A percentile compares a stretch with the other conserved stretches of the same genome.
Evolutionary conservation across 2,329 filamentous ascomycete species (phyloP).

Genomic region (Ascosphaera apis): DNA sequence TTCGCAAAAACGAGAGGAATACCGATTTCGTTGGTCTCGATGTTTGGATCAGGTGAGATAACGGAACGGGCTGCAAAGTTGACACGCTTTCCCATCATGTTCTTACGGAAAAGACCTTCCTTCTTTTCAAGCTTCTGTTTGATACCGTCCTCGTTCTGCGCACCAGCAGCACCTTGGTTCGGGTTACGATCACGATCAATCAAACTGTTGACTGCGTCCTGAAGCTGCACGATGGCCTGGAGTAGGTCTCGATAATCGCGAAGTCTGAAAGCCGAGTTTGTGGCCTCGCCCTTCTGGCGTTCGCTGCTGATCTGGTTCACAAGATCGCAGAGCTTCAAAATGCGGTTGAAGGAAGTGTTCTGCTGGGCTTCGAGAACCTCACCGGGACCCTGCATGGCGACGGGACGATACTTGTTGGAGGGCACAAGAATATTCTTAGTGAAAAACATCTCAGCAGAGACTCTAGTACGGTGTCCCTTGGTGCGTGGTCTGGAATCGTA

Average conservation of each 20-base stretch:
- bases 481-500: constrained; percentile 53
- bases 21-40: constrained; percentile 96
- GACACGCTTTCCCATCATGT: constrained; percentile 99
- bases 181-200: constrained; percentile 80
- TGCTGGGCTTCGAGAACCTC: constrained; percentile 73
- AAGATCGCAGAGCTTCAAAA: constrained; percentile 50
- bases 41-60: constrained; percentile 94
- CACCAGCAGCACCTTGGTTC: constrained; percentile 51
- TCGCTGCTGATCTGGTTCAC: constrained; percentile 55
- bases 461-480: constrained; percentile 27
- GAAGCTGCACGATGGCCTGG: constrained; percentile 58
- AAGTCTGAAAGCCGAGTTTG: constrained; percentile 23
- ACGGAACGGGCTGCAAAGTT: constrained; percentile 95
- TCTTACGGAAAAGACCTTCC: constrained; percentile 91
- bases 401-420: constrained; percentile 76
- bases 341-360: constrained; percentile 68
- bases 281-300: constrained; percentile 28
- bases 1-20: constrained; percentile 94
- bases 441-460: constrained; percentile 87
- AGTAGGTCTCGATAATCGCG: constrained; percentile 56
- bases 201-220: constrained; percentile 77
- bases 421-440: constrained; percentile 67
- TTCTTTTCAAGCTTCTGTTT: constrained; percentile 98
- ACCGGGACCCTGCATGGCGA: constrained; percentile 56
- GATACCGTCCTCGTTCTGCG: constrained; percentile 72